Evolutionary conservation across 352 stramenopile genomes (phyloP), one percentile per base, ranked within the genome.

Genomic region (Phytopythium boreale): DNA sequence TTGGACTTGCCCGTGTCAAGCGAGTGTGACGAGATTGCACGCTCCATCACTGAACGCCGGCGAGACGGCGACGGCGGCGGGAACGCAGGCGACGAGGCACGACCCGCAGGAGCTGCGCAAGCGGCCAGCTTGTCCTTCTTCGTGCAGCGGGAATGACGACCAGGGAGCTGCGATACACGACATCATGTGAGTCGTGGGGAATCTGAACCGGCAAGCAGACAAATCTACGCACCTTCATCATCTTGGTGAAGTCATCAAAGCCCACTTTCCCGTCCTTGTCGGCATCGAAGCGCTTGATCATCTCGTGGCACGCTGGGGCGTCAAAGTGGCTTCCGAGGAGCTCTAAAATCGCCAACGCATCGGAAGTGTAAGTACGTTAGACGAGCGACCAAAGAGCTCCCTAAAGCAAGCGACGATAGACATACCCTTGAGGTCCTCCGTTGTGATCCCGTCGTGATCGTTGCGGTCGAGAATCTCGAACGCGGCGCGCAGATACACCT

Each of bases 241-340:
- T 82, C 31, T 87, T 88, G 39, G 69, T 69, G 59, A 91, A 93
- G 63, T 93, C 84, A 2, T 87, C 71, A 29, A 85, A 89, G 27
- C 82, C 80, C 24, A 91, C 73, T 56, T 86, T 87, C 59, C 84
- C 84, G 44, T 93, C 84, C 39, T 81, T 78, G 70, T 91, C 82
- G 1, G 56, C 59, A 39, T 93, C 84, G 0, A 74, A 75, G 14
- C 70, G 79, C 60, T 78, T 84, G 59, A 93, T 75, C 79, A 93
- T 86, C 46, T 90, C 79, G 19, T 87, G 69, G 56, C 82, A 92
- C 11, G 72, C 72, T 4, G 67, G 34, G 29, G 74, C 19, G 22
- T 87, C 74, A 47, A 89, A 92, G 56, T 92, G 80, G 41, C 87
- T 79, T 0, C 82, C 82, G 7, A 92, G 66, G 34, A 92, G 62